These are phyloP conservation scores for Plasmodium falciparum DNA, from an alignment of 169 alveolate genomes.

Conservation along the genomic window DNA sequence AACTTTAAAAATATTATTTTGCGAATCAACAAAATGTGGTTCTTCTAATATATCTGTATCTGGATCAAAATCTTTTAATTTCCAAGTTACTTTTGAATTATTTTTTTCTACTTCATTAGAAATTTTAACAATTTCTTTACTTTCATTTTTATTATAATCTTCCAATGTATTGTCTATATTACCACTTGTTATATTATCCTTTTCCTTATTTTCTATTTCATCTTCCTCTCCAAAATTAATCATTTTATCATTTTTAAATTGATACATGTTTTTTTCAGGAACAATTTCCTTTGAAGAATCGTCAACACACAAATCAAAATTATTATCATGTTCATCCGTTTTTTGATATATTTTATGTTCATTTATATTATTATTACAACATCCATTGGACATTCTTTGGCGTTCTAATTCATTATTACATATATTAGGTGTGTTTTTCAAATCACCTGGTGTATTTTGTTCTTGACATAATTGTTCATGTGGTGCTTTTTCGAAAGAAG, in stretches of 20 bases:
- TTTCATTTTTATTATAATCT: neutral
- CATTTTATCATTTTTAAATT: conserved; percentile 1
- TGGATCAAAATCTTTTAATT: conserved; percentile 78
- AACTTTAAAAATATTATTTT: conserved; percentile 66
- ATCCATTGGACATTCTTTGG: neutral
- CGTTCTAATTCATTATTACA: neutral
- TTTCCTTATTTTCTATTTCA: neutral
- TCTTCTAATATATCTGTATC: conserved; percentile 86
- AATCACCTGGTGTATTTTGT: neutral
- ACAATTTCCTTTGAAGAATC: neutral
- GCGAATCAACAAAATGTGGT: conserved; percentile 79
- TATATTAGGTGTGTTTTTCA: neutral
- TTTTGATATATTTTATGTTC: neutral
- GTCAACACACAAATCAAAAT: neutral
- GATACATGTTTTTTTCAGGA: neutral
- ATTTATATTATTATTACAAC: too few relatives aligned
- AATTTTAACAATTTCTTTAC: neutral
- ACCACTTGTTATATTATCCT: neutral
- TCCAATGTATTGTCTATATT: neutral
- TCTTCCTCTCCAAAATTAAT: neutral
- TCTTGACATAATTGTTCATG: neutral
- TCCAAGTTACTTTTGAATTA: conserved; percentile 68
- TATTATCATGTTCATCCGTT: neutral
- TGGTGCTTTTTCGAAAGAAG: neutral
- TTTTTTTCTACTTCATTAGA: neutral